Evolutionary conservation across 2,329 filamentous ascomycete species (phyloP), one percentile per base, ranked within the genome.

Genomic region (Magnaporthales sp.): DNA sequence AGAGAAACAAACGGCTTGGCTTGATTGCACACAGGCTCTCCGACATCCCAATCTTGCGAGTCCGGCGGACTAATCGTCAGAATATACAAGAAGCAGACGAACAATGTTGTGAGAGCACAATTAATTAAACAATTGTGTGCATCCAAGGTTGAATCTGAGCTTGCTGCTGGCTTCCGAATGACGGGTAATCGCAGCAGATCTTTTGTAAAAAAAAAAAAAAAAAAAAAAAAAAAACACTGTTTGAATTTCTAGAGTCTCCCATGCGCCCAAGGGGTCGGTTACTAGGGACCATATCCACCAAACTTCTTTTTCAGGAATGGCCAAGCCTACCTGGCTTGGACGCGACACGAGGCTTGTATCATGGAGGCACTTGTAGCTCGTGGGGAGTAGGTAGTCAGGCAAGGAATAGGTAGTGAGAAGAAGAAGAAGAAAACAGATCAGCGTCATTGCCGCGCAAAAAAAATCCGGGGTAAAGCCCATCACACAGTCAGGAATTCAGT

Each of bases 111-210:
- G n/a, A n/a, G n/a, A n/a, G n/a, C n/a, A n/a, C 3, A 6, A 19
- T 51, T n/a, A 2, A 7, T n/a, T 51, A 19, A 8, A 51, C 38
- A 51, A n/a, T n/a, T n/a, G n/a, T n/a, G 38, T 51, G 38, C 38
- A 51, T 51, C 38, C 15, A 51, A 4, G 38, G 38, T 51, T n/a
- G 19, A 46, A 51, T 51, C 4, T n/a, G 38, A 19, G 38, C 38
- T 51, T n/a, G 27, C 63, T 65, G 63, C 38, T 65, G 31, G 27
- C 38, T 60, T 29, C 63, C 63, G 38, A 24, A 51, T 13, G 63
- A 54, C 63, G 63, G 63, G 63, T 65, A 60, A 26, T 60, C 46
- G 51, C 63, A 65, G 63, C 51, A 58, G 51, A 65, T 65, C 63
- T 65, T 30, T 54, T 15, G 24, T 24, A 38, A 64, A 38, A 61